Evolutionary conservation across 164 flowering plant species (phyloP).

Genomic region (Annona cherimola): DNA sequence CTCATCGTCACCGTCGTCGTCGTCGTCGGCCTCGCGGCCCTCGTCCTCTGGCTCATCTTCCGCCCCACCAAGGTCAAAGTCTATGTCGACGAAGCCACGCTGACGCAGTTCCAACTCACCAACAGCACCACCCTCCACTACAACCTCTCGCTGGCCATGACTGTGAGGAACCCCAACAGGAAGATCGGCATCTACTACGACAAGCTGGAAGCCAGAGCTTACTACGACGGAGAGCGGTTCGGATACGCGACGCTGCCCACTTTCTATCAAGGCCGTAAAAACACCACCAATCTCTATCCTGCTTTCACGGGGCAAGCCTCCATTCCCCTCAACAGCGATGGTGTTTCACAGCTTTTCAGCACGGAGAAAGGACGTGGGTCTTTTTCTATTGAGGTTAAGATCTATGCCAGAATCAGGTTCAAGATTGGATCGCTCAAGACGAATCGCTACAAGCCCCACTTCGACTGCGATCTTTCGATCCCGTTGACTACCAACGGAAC

Average conservation of each 20-base stretch:
- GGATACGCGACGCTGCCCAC: slow-evolving; percentile 9
- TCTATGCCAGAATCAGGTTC: slow-evolving; percentile 43
- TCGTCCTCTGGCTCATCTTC: slow-evolving; percentile 34
- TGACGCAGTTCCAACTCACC: slow-evolving; percentile 23
- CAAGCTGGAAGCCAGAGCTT: slow-evolving; percentile 26
- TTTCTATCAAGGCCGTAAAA: slow-evolving; percentile 39
- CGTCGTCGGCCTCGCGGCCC: slow-evolving; percentile 22
- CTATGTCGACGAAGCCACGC: slow-evolving; percentile 29
- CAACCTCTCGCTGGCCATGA: slow-evolving; percentile 28
- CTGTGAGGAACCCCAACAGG: slow-evolving; percentile 35
- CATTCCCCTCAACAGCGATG: slow-evolving; percentile 1
- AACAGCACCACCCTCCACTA: slow-evolving; percentile 20
- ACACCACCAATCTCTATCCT: slow-evolving; percentile 20
- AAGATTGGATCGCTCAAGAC: slow-evolving; percentile 44
- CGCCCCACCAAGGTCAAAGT: slow-evolving; percentile 28
- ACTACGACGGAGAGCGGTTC: slow-evolving; percentile 19
- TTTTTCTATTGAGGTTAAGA: slow-evolving; percentile 41
- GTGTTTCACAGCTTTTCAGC: not conserved
- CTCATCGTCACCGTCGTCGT: slow-evolving; percentile 15
- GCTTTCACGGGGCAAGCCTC: slow-evolving; percentile 16
- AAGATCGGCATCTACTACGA: slow-evolving; percentile 34
- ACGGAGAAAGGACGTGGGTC: slow-evolving; percentile 27
- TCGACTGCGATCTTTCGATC: slow-evolving; percentile 52
- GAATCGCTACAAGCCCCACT: slow-evolving; percentile 33
- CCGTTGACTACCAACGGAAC: slow-evolving; percentile 29